Conservation (phyloP, 2,329 filamentous ascomycete genomes). For the Lachnellula cervina region DNA sequence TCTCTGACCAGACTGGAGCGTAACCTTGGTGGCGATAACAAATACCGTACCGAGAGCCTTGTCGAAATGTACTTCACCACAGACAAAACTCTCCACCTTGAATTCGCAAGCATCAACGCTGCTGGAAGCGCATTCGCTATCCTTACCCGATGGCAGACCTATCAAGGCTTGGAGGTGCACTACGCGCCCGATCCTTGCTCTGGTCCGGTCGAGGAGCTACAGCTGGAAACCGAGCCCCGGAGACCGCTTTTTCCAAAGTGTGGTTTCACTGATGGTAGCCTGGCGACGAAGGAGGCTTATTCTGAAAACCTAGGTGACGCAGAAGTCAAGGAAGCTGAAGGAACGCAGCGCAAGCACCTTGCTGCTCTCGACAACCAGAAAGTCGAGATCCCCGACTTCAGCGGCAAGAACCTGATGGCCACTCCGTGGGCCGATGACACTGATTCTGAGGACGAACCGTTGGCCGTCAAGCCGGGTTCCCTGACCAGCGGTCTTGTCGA, state of each 20-base stretch:
- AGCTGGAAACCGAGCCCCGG: neutral
- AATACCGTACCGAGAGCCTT: slow-evolving; percentile 7
- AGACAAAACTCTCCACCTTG: slow-evolving; percentile 14
- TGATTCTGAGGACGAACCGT: slow-evolving; percentile 7
- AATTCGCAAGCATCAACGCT: slow-evolving; percentile 20
- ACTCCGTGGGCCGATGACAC: slow-evolving; percentile 25
- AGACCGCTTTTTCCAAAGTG: slow-evolving; percentile 7
- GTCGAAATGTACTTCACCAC: slow-evolving; percentile 22
- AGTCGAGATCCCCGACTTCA: slow-evolving; percentile 17
- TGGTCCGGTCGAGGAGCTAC: slow-evolving; percentile 20
- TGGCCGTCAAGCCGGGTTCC: too few relatives aligned
- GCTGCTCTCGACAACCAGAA: slow-evolving; percentile 13
- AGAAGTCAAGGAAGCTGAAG: neutral
- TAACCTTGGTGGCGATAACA: slow-evolving; percentile 6
- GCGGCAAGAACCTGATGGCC: slow-evolving; percentile 8
- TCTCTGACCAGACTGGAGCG: slow-evolving; percentile 9
- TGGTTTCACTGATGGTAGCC: neutral
- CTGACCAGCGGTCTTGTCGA: too few relatives aligned
- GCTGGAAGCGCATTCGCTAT: slow-evolving; percentile 17
- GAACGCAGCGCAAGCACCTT: slow-evolving; percentile 7
- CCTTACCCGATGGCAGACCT: slow-evolving; percentile 8
- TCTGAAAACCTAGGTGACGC: neutral
- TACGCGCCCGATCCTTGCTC: slow-evolving; percentile 25
- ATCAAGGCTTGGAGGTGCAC: slow-evolving; percentile 9
- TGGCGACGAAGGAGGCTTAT: neutral